A percentile compares a stretch with the other conserved stretches of the same genome.
Evolutionary conservation across 1,139 yeast genomes (phyloP).

Genomic region (Suhomyces maxii): DNA sequence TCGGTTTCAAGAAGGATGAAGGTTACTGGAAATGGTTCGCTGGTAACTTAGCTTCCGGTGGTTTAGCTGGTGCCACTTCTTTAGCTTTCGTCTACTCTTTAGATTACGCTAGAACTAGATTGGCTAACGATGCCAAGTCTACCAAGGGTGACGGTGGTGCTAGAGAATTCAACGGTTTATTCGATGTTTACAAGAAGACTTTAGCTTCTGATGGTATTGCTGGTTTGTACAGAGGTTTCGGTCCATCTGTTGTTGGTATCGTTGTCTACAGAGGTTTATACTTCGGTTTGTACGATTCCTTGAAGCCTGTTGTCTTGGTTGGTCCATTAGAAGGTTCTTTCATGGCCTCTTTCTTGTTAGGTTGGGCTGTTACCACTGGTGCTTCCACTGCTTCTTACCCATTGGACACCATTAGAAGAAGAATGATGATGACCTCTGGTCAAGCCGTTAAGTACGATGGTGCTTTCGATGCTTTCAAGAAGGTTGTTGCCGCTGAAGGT

Average conservation of each 20-base stretch:
- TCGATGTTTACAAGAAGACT: conserved; percentile 55
- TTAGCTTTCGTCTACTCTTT: conserved; percentile 56
- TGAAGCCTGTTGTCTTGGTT: conserved; percentile 54
- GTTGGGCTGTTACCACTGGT: conserved; percentile 58
- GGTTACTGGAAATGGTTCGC: conserved; percentile 53
- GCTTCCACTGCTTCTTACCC: conserved; percentile 58
- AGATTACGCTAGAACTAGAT: conserved; percentile 58
- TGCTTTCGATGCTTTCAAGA: conserved; percentile 50
- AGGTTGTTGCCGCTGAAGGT: conserved; percentile 57
- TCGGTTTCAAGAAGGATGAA: conserved; percentile 54
- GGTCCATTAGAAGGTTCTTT: conserved; percentile 58
- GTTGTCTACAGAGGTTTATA: conserved; percentile 58
- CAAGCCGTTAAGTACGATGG: conserved; percentile 55
- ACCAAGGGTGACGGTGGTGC: conserved; percentile 48
- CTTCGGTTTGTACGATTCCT: conserved; percentile 56
- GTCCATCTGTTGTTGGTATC: conserved; percentile 55
- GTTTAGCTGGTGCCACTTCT: conserved; percentile 57
- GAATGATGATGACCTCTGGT: conserved; percentile 61
- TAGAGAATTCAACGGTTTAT: conserved; percentile 55
- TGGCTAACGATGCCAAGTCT: conserved; percentile 57
- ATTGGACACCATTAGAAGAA: conserved; percentile 56
- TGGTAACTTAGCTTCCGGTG: conserved; percentile 60
- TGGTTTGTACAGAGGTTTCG: conserved; percentile 60
- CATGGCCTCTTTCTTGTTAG: conserved; percentile 55
- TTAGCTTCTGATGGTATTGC: conserved; percentile 57